phyloP scores from a whole-genome alignment of 2,329 filamentous ascomycete genomes.

The Cercospora zeina region DNA sequence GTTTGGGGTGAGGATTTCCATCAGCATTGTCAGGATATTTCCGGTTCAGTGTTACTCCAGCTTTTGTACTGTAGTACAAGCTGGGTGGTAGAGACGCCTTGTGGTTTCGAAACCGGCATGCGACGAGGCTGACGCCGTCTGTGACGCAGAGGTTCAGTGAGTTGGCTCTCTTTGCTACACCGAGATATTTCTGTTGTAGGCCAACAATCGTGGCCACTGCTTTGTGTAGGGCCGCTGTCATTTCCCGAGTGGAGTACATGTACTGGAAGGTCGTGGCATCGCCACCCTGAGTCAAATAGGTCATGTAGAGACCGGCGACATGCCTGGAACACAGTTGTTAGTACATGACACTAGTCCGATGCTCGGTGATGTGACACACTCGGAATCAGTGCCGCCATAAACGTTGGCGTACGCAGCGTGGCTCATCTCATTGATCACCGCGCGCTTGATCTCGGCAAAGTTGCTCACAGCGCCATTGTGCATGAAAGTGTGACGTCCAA shows the following conservation, averaged over 20 bases:
- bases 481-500: conserved; percentile 57
- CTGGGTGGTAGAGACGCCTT: conserved; percentile 53
- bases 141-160: conserved; percentile 56
- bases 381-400: conserved; percentile 55
- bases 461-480: conserved; percentile 56
- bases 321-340: conserved; percentile 24
- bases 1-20: conserved; percentile 41
- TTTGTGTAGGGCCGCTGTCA: conserved; percentile 48
- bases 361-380: conserved; percentile 39
- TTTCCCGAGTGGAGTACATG: conserved; percentile 46
- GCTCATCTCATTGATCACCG: conserved; percentile 49
- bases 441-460: conserved; percentile 51
- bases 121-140: conserved; percentile 53
- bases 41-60: conserved; percentile 55
- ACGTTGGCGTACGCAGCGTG: conserved; percentile 53
- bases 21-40: conserved; percentile 56
- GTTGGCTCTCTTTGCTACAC: conserved; percentile 47
- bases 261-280: conserved; percentile 38
- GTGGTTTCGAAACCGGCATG: conserved; percentile 57
- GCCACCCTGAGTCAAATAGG: conserved; percentile 44
- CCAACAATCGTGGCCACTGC: conserved; percentile 48
- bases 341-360: background rate
- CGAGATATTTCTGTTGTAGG: conserved; percentile 50
- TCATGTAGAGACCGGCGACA: conserved; percentile 54
- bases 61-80: conserved; percentile 52